Evolutionary conservation across 2,329 filamentous ascomycete species (phyloP).

Genomic region (Acephala macrosclerotiorum): DNA sequence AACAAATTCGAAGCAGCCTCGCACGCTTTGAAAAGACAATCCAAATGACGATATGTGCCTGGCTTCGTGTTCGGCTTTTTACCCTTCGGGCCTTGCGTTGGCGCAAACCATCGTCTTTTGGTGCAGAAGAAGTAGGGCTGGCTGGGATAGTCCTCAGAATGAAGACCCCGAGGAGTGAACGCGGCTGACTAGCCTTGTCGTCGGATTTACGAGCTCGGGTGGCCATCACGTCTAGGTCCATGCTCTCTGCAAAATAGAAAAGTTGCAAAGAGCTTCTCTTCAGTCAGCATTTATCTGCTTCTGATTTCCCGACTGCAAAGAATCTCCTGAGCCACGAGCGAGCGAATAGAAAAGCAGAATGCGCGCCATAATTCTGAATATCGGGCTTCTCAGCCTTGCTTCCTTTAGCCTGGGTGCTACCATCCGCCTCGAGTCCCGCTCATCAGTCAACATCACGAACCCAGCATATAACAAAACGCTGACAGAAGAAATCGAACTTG

Average conservation of each 20-base stretch:
- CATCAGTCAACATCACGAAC: constrained; percentile 14
- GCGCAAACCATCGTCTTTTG: too few relatives aligned
- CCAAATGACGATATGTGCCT: too few relatives aligned
- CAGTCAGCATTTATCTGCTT: not conserved
- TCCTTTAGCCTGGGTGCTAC: not conserved
- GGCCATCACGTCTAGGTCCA: not conserved
- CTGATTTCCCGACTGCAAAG: too few relatives aligned
- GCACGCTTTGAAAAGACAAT: too few relatives aligned
- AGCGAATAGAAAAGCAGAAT: not conserved
- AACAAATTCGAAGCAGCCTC: too few relatives aligned
- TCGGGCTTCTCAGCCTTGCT: constrained; percentile 13
- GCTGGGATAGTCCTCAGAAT: not conserved
- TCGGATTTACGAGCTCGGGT: not conserved
- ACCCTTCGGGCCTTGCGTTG: too few relatives aligned
- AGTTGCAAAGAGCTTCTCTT: not conserved
- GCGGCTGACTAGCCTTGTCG: not conserved
- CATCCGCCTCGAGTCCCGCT: constrained; percentile 4
- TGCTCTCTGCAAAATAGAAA: not conserved
- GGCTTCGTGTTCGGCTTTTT: too few relatives aligned
- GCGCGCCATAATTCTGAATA: not conserved
- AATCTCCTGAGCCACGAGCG: too few relatives aligned
- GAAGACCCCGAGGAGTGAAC: not conserved
- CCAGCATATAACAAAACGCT: constrained; percentile 16
- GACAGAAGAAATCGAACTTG: constrained; percentile 23
- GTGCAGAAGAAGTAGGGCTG: not conserved